Evolutionary conservation across 2,329 filamentous ascomycete genomes (phyloP).

Genomic region (Colletotrichum euphorbiae): DNA sequence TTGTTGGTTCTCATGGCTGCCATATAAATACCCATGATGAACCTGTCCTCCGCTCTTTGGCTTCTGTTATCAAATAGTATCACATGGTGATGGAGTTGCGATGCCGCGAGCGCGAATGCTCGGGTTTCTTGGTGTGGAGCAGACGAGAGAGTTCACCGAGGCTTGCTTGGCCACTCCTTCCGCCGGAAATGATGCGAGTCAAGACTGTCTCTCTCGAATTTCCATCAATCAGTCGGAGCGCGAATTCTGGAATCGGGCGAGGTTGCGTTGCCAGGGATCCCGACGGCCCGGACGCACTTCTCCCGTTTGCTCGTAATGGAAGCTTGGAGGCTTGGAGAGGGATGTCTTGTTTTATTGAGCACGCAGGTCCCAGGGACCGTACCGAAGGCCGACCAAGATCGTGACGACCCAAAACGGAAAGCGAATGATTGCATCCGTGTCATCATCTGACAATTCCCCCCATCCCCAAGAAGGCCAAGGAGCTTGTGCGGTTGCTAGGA

Average conservation of each 20-base stretch:
- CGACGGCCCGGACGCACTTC: conserved; percentile 28
- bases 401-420: conserved; percentile 1
- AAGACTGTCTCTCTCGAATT: neutral
- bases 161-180: conserved; percentile 16
- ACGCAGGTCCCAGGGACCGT: conserved; percentile 36
- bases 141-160: neutral
- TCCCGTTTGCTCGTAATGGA: conserved; percentile 25
- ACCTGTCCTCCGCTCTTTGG: neutral
- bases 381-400: conserved; percentile 15
- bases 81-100: neutral
- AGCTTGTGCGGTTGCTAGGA: conserved; percentile 2
- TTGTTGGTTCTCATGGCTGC: neutral
- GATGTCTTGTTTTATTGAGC: neutral
- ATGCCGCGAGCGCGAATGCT: neutral
- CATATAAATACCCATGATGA: conserved; percentile 13
- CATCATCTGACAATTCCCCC: conserved; percentile 5
- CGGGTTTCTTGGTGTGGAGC: neutral
- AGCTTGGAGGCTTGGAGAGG: conserved; percentile 11
- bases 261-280: conserved; percentile 1
- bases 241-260: neutral
- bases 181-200: conserved; percentile 3
- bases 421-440: conserved; percentile 4
- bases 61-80: neutral
- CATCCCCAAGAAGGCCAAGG: neutral
- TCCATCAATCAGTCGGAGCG: conserved; percentile 34